A percentile compares a stretch with the other conserved stretches of the same genome.
phyloP scores from a whole-genome alignment of 352 stramenopile species.

The Halophytophthora batemanensis region DNA sequence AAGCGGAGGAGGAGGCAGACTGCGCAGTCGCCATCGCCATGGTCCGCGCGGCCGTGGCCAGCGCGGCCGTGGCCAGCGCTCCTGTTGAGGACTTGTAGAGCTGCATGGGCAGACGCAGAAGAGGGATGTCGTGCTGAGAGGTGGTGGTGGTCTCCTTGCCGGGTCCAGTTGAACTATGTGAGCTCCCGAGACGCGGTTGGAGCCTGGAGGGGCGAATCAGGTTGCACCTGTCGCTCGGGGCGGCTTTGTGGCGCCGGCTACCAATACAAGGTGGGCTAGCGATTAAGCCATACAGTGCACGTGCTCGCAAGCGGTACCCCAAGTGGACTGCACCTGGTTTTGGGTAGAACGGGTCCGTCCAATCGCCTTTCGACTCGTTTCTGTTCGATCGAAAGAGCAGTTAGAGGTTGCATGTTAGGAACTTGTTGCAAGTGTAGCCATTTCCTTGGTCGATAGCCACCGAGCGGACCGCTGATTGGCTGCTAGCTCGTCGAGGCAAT shows the following conservation, averaged over 20 bases:
- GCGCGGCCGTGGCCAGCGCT: not conserved
- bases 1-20: not conserved
- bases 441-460: not conserved
- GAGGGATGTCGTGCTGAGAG: no score
- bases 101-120: no score
- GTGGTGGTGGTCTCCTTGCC: not conserved
- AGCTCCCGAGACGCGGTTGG: not conserved
- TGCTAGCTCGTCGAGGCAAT: no score
- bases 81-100: not conserved
- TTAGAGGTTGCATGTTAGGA: no score
- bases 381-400: no score
- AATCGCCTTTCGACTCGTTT: no score
- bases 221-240: no score
- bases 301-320: no score
- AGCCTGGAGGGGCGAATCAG: not conserved
- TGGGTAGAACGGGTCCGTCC: not conserved
- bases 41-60: not conserved
- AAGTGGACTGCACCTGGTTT: not conserved
- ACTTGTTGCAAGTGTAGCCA: no score
- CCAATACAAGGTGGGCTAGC: not conserved
- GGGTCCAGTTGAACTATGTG: no score
- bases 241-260: not conserved
- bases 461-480: slow-evolving; percentile 21
- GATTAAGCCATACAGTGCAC: no score
- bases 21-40: not conserved